Evolutionary conservation across 1,139 yeast species (phyloP).

Genomic region (Diutina siamensis): DNA sequence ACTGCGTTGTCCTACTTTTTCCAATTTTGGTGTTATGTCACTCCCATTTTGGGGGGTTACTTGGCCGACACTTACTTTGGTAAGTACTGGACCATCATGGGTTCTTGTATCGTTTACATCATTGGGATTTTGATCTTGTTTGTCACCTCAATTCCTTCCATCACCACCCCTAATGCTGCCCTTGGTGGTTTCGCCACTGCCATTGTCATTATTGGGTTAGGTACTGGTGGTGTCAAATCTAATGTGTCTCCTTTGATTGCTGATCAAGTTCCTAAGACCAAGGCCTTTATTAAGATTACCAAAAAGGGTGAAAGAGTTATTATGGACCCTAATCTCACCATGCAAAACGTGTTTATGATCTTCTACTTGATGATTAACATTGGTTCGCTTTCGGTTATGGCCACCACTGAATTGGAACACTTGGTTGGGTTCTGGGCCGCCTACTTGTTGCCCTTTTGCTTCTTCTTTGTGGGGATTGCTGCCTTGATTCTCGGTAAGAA

Average conservation of each 20-base stretch:
- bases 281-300: constrained; percentile 23
- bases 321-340: constrained; percentile 29
- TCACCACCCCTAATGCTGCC: constrained; percentile 36
- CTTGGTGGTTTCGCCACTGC: constrained; percentile 47
- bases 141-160: constrained; percentile 59
- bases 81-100: constrained; percentile 49
- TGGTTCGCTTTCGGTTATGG: constrained; percentile 30
- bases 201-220: constrained; percentile 60
- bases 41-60: constrained; percentile 72
- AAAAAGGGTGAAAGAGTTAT: constrained; percentile 28
- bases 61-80: constrained; percentile 69
- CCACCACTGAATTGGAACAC: constrained; percentile 29
- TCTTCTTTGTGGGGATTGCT: constrained; percentile 48
- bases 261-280: constrained; percentile 47
- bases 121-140: constrained; percentile 55
- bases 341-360: constrained; percentile 32
- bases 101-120: constrained; percentile 46
- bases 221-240: constrained; percentile 76
- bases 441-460: constrained; percentile 48
- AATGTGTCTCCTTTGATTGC: constrained; percentile 72
- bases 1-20: constrained; percentile 67
- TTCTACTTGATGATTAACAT: constrained; percentile 32
- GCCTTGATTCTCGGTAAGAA: constrained; percentile 48
- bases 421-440: constrained; percentile 35
- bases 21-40: constrained; percentile 75